Conservation (phyloP, 768 basidiomycete species). For the Lactifluus subvellereus region DNA sequence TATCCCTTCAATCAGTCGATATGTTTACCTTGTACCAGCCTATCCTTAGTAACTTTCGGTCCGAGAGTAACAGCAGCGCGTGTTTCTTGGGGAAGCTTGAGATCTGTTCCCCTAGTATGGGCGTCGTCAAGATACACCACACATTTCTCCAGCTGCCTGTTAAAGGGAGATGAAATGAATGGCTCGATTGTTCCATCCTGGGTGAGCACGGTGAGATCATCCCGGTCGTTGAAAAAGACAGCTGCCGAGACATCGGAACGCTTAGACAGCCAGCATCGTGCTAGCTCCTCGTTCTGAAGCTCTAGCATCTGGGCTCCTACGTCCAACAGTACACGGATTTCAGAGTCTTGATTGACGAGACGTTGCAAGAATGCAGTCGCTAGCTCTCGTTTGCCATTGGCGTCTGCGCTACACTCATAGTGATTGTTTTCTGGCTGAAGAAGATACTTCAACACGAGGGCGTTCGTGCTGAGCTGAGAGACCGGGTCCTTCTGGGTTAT, state of each 20-base stretch:
- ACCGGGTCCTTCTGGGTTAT: slow-evolving; percentile 34
- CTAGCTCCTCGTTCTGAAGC: slow-evolving; percentile 38
- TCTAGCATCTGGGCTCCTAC: slow-evolving; percentile 55
- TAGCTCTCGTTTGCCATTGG: not conserved
- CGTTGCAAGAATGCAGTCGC: slow-evolving; percentile 30
- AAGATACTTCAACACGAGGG: slow-evolving; percentile 36
- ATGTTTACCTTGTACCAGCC: slow-evolving; percentile 41
- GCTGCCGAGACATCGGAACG: slow-evolving; percentile 32
- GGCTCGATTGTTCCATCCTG: slow-evolving; percentile 34
- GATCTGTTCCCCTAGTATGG: slow-evolving; percentile 47
- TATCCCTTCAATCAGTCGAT: not conserved
- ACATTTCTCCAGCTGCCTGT: slow-evolving; percentile 34
- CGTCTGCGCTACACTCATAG: slow-evolving; percentile 19
- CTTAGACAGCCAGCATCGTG: slow-evolving; percentile 35
- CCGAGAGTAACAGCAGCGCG: slow-evolving; percentile 46
- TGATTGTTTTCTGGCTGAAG: slow-evolving; percentile 40
- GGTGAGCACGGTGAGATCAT: slow-evolving; percentile 33
- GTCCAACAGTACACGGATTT: slow-evolving; percentile 45
- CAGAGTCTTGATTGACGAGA: slow-evolving; percentile 32
- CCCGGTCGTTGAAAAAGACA: slow-evolving; percentile 34
- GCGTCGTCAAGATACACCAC: slow-evolving; percentile 49
- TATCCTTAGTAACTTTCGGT: slow-evolving; percentile 46
- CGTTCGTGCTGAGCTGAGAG: slow-evolving; percentile 41
- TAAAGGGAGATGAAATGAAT: slow-evolving; percentile 35
- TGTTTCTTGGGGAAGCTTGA: slow-evolving; percentile 39